Percentiles rank a stretch among this genome's conserved stretches.
These are phyloP conservation scores for Linum tenue DNA, from an alignment of 345 rosid genomes.

Conservation along the genomic window DNA sequence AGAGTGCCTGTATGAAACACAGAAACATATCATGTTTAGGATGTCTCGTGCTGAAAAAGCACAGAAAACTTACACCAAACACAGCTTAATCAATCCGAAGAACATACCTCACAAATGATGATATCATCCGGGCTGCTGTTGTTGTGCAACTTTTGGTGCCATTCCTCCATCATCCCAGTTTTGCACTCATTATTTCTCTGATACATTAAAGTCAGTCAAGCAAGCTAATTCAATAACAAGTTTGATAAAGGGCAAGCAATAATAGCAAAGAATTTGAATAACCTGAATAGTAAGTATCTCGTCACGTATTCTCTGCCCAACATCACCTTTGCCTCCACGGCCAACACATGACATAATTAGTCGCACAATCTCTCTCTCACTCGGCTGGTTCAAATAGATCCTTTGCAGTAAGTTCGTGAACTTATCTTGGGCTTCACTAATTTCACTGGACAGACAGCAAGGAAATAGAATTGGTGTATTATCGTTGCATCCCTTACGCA, in stretches of 20 bases:
- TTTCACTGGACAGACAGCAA: conserved; percentile 25
- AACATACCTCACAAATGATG: conserved; percentile 38
- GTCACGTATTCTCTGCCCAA: conserved; percentile 42
- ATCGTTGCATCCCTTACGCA: too few relatives aligned
- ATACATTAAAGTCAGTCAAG: background rate
- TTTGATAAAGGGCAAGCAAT: conserved; percentile 1
- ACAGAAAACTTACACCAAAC: too few relatives aligned
- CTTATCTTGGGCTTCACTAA: conserved; percentile 39
- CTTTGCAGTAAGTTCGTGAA: conserved; percentile 32
- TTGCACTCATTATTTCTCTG: conserved; percentile 39
- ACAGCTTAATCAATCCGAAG: background rate
- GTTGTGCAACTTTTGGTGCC: conserved; percentile 47
- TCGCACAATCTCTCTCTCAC: conserved; percentile 30
- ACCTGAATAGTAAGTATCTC: conserved; percentile 37
- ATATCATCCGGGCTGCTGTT: conserved; percentile 42
- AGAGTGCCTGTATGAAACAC: conserved; percentile 26
- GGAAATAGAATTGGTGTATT: too few relatives aligned
- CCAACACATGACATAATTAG: conserved; percentile 34
- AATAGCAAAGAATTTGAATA: conserved; percentile 10
- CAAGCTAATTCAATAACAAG: background rate
- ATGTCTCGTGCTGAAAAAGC: too few relatives aligned
- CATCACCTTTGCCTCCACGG: conserved; percentile 37
- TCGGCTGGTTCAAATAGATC: conserved; percentile 24
- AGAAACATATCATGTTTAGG: background rate
- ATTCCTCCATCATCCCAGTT: conserved; percentile 43